Evolutionary conservation across 2,329 filamentous ascomycete species (phyloP).

Genomic region (Scedosporium minutisporum): DNA sequence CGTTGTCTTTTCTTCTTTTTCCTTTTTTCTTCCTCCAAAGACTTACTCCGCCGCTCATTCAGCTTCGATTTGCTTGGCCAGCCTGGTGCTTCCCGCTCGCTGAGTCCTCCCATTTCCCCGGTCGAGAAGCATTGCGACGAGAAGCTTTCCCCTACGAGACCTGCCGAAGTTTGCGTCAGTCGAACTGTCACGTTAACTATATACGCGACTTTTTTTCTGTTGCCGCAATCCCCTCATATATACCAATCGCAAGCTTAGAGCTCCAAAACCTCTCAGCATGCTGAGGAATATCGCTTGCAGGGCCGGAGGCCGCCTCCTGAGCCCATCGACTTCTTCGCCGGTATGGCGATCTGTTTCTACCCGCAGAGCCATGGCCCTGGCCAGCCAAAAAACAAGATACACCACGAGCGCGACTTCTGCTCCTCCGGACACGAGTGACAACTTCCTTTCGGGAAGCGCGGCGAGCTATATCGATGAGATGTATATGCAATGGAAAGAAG

Average conservation of each 20-base stretch:
- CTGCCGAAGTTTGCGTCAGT: background rate
- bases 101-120: background rate
- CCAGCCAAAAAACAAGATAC: constrained; percentile 39
- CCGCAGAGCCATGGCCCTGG: constrained; percentile 39
- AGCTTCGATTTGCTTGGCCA: constrained; percentile 8
- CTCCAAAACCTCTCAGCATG: constrained; percentile 43
- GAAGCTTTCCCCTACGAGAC: background rate
- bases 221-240: background rate
- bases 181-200: background rate
- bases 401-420: constrained; percentile 38
- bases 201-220: background rate
- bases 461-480: constrained; percentile 99
- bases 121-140: background rate
- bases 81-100: background rate
- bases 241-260: constrained; percentile 18
- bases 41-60: constrained; percentile 42
- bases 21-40: constrained; percentile 17
- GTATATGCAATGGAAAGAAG: constrained; percentile 95
- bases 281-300: constrained; percentile 59
- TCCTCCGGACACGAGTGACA: constrained; percentile 75
- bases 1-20: constrained; percentile 8
- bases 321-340: constrained; percentile 35
- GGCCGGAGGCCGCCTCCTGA: constrained; percentile 55
- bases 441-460: constrained; percentile 91
- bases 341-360: constrained; percentile 30